phyloP scores from a whole-genome alignment of 768 basidiomycete genomes.

The Boletus edulis region DNA sequence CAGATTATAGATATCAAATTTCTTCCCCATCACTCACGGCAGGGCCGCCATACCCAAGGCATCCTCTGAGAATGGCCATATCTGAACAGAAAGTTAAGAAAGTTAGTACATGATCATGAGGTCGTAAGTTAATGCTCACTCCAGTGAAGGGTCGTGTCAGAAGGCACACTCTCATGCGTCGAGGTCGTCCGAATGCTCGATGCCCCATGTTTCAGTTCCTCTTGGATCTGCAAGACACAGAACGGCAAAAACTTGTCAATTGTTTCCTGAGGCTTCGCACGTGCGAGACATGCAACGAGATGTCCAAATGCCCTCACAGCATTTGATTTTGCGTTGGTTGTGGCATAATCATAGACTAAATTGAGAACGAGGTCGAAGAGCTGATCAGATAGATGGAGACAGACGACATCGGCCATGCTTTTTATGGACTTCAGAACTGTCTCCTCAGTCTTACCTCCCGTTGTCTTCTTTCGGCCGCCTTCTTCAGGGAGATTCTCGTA shows the following conservation, averaged over 20 bases:
- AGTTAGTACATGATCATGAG: neutral
- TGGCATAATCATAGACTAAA: constrained; percentile 82
- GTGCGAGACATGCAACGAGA: constrained; percentile 79
- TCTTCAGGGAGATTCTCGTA: constrained; percentile 96
- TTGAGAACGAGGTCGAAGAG: constrained; percentile 86
- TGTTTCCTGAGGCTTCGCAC: constrained; percentile 71
- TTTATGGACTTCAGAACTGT: constrained; percentile 74
- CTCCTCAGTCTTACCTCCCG: constrained; percentile 81
- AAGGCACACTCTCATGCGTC: constrained; percentile 67
- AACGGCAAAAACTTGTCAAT: constrained; percentile 78
- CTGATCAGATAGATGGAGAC: constrained; percentile 58
- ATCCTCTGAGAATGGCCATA: constrained; percentile 78
- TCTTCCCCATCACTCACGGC: constrained; percentile 41
- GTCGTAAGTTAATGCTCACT: constrained; percentile 46
- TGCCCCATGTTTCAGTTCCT: constrained; percentile 87
- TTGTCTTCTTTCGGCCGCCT: constrained; percentile 81
- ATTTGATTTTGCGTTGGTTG: constrained; percentile 88
- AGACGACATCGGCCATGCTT: constrained; percentile 77
- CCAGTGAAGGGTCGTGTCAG: constrained; percentile 92
- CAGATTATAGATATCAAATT: neutral
- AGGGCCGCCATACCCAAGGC: constrained; percentile 70
- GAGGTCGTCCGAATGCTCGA: constrained; percentile 83
- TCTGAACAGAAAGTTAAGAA: constrained; percentile 40
- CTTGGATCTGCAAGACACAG: constrained; percentile 73
- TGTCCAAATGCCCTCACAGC: constrained; percentile 90